Evolutionary conservation across 805 yeast genomes (phyloP).

Genomic region (Pichia paraexigua): DNA sequence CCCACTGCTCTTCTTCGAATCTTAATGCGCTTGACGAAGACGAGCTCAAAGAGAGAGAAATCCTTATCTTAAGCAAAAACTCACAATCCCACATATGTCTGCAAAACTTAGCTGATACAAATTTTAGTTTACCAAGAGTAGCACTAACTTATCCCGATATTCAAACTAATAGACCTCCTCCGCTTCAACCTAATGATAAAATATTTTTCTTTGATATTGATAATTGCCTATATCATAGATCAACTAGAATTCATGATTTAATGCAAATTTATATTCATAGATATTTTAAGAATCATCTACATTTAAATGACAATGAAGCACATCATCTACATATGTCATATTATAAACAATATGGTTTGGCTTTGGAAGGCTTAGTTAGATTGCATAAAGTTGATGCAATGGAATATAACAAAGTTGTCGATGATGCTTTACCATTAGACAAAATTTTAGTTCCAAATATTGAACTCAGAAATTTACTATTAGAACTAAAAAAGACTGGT

Average conservation of each 20-base stretch:
- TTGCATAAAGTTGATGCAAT: slow-evolving; percentile 73
- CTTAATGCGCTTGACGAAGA: slow-evolving; percentile 3
- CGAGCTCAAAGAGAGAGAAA: slow-evolving; percentile 14
- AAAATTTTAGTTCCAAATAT: slow-evolving; percentile 60
- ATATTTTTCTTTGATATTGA: slow-evolving; percentile 87
- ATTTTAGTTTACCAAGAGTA: slow-evolving; percentile 18
- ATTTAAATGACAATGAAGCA: slow-evolving; percentile 67
- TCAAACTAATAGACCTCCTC: slow-evolving; percentile 16
- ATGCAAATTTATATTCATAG: slow-evolving; percentile 83
- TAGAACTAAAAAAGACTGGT: slow-evolving; percentile 34
- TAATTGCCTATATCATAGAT: slow-evolving; percentile 76
- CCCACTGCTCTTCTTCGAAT: not conserved
- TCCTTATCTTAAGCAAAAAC: slow-evolving; percentile 12
- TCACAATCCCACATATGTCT: slow-evolving; percentile 13
- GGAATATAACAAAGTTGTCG: slow-evolving; percentile 82
- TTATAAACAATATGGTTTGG: slow-evolving; percentile 83
- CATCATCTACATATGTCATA: slow-evolving; percentile 60
- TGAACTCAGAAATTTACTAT: slow-evolving; percentile 44
- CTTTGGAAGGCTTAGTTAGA: slow-evolving; percentile 79
- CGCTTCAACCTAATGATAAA: slow-evolving; percentile 17
- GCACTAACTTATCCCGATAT: slow-evolving; percentile 23
- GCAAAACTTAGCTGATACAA: not conserved
- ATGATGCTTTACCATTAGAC: slow-evolving; percentile 85
- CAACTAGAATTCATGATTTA: slow-evolving; percentile 69
- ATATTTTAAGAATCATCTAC: slow-evolving; percentile 61